Conservation (phyloP, 345 rosid genomes). For the Brassica rapa region DNA sequence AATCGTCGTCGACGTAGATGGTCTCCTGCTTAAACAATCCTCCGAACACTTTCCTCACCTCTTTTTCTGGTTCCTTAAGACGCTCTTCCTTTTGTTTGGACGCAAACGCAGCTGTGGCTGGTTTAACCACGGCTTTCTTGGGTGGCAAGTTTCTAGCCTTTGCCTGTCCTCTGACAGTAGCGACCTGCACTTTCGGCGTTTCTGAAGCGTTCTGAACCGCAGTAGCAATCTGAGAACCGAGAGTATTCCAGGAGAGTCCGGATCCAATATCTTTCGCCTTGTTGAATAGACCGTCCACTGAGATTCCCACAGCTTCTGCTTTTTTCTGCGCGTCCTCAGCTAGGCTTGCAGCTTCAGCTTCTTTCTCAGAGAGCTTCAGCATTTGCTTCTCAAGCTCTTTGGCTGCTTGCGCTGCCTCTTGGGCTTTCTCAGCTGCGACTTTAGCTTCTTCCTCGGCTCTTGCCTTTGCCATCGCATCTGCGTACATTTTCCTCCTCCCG, state of each 20-base stretch:
- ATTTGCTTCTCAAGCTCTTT: slow-evolving; percentile 41
- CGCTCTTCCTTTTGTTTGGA: slow-evolving; percentile 44
- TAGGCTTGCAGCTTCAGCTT: slow-evolving; percentile 55
- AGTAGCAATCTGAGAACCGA: slow-evolving; percentile 62
- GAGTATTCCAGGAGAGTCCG: slow-evolving; percentile 68
- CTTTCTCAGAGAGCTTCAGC: slow-evolving; percentile 63
- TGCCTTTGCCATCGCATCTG: slow-evolving; percentile 62
- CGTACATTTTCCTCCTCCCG: slow-evolving; percentile 74
- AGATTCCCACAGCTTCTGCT: slow-evolving; percentile 55
- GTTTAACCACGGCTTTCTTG: slow-evolving; percentile 60
- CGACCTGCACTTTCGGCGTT: slow-evolving; percentile 63
- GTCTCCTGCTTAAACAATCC: slow-evolving; percentile 95
- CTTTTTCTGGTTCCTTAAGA: slow-evolving; percentile 42
- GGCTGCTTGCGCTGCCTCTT: slow-evolving; percentile 55
- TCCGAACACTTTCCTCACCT: slow-evolving; percentile 81
- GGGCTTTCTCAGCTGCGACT: slow-evolving; percentile 59
- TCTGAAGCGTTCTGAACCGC: slow-evolving; percentile 52
- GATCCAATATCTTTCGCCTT: slow-evolving; percentile 71
- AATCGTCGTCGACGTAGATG: slow-evolving; percentile 77
- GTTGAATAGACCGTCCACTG: slow-evolving; percentile 51
- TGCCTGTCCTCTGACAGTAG: slow-evolving; percentile 85
- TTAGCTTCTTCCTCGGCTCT: slow-evolving; percentile 68
- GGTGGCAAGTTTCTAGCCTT: slow-evolving; percentile 67
- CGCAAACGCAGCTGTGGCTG: slow-evolving; percentile 39
- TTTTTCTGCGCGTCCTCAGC: slow-evolving; percentile 65